Percentiles rank a stretch among this genome's conserved stretches.
Conservation (phyloP, 1,284 basidiomycete genomes). For the Wallemia hederae region DNA sequence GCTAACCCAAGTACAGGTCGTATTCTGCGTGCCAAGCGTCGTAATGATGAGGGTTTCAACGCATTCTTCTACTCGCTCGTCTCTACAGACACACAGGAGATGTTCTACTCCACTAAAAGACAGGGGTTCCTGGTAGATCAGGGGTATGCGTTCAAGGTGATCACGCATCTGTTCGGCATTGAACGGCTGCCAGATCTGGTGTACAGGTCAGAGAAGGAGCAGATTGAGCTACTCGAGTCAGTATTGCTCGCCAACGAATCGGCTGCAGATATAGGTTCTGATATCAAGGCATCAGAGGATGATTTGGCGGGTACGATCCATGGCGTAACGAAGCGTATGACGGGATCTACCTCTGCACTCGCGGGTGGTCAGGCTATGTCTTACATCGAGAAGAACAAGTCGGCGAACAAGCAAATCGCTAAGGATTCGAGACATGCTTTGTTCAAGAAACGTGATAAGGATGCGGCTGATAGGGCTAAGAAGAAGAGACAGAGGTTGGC, state of each 20-base stretch:
- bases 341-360: neutral
- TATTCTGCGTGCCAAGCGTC: constrained; percentile 80
- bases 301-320: constrained; percentile 6
- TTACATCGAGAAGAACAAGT: constrained; percentile 1
- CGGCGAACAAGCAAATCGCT: neutral
- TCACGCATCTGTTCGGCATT: constrained; percentile 83
- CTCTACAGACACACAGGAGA: constrained; percentile 95
- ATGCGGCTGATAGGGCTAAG: neutral
- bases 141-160: constrained; percentile 92
- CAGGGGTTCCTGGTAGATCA: constrained; percentile 92
- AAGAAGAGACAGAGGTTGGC: neutral
- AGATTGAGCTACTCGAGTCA: constrained; percentile 76
- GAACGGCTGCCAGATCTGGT: constrained; percentile 65
- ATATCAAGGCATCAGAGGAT: constrained; percentile 27
- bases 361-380: neutral
- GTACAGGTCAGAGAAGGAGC: constrained; percentile 65
- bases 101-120: constrained; percentile 97
- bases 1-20: constrained; percentile 26
- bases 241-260: constrained; percentile 76
- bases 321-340: neutral
- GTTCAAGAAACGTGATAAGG: constrained; percentile 1
- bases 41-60: constrained; percentile 98
- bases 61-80: constrained; percentile 99
- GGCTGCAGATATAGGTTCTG: constrained; percentile 61
- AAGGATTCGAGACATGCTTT: neutral